Evolutionary conservation across 1,139 yeast species (phyloP), one percentile per base, ranked within the genome.

Genomic region (Arxiozyma slooffiae): DNA sequence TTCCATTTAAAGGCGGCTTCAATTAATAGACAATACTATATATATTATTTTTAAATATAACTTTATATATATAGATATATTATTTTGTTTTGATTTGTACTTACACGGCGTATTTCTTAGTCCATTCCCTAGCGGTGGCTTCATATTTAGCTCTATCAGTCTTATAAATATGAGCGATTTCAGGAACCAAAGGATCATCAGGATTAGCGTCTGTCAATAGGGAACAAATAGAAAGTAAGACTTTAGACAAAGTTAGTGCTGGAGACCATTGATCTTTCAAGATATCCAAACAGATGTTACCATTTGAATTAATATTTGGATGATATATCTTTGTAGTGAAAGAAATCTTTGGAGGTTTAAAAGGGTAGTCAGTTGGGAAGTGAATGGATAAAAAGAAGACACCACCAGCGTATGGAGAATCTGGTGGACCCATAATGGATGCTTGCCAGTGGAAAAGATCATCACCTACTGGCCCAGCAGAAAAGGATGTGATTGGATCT

Each of bases 401-500:
- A 61, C 96, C 96, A 59, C 94, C 94, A 49, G 95, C 87, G 64
- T 87, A 88, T 60, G 96, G 96, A 49, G 94, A 84, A 71, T 88
- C 96, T 59, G 92, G 78, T 47, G 96, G 96, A 46, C 96, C 96
- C 92, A 88, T 85, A 69, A 88, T 88, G 52, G 96, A 87, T 47
- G 96, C 96, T 72, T 88, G 96, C 96, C 96, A 88, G 77, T 87
- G 95, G 74, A 83, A 88, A 68, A 88, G 77, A 68, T 88, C 96
- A 65, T 92, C 97, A 51, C 97, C 97, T 48, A 88, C 95, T 63
- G 99, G 99, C 48, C 98, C 99, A 11, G 98, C 98, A 41, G 97
- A 89, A 73, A 98, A 94, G 48, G 97, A 89, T 54, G 97, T 87
- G 66, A 98, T 98, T 58, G 98, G 99, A 70, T 92, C 99, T 79